Evolutionary conservation across 192 early-diverging fungal species (phyloP).

Genomic region (Entomortierella chlamydospora): DNA sequence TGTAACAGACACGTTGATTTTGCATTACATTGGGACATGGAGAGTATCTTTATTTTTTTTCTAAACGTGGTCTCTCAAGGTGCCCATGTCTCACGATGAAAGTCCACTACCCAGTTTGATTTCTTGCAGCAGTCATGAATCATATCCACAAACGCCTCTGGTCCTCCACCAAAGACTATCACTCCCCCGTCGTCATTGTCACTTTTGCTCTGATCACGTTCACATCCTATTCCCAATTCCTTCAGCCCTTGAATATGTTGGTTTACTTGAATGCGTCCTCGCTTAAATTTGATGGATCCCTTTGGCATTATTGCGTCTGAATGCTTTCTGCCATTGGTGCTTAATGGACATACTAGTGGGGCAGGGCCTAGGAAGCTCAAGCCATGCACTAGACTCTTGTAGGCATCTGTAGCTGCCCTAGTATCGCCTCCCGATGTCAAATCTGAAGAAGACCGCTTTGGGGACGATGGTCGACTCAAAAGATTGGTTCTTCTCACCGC

Average conservation of each 20-base stretch:
- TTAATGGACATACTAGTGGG: background rate
- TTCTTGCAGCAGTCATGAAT: constrained; percentile 41
- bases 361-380: constrained; percentile 1
- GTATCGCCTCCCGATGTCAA: background rate
- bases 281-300: constrained; percentile 20
- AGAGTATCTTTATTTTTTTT: too few relatives aligned
- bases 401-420: background rate
- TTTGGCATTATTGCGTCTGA: background rate
- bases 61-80: background rate
- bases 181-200: constrained; percentile 9
- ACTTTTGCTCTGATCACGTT: background rate
- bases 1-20: too few relatives aligned
- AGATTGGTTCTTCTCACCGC: constrained; percentile 19
- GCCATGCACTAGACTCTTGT: constrained; percentile 7
- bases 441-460: background rate
- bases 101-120: constrained; percentile 36
- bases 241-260: constrained; percentile 49
- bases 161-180: constrained; percentile 48
- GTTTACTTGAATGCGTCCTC: constrained; percentile 45
- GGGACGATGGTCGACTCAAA: background rate
- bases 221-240: constrained; percentile 19
- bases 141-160: constrained; percentile 50
- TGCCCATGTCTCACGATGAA: constrained; percentile 47
- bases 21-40: too few relatives aligned
- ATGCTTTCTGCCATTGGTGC: background rate